Conservation (phyloP, 257 asterid genomes). For the Primulina eburnea region DNA sequence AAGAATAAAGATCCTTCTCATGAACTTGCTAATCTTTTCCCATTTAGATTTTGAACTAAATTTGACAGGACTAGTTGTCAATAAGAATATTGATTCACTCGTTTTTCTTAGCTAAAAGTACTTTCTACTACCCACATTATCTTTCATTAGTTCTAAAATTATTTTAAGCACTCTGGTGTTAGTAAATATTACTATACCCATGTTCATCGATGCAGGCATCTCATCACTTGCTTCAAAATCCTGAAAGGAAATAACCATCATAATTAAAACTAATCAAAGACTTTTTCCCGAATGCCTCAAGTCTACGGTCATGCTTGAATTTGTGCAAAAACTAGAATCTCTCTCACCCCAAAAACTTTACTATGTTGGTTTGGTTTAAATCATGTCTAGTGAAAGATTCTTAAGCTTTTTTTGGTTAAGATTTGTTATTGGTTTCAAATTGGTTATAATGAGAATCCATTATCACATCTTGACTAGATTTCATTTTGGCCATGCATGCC, state of each 20-base stretch:
- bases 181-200: background rate
- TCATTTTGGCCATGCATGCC: background rate
- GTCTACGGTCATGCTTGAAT: background rate
- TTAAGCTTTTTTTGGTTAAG: background rate
- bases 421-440: slow-evolving; percentile 9
- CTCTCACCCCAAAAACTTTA: background rate
- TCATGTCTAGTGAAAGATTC: background rate
- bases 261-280: background rate
- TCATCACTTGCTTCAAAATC: background rate
- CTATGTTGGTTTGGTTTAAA: background rate
- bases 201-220: background rate
- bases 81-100: background rate
- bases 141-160: background rate
- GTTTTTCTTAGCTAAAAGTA: background rate
- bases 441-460: background rate
- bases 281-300: background rate
- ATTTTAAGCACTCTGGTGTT: no score
- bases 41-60: no score
- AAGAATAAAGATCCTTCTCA: no score
- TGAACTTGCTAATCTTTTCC: no score
- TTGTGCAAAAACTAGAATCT: no score
- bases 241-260: background rate
- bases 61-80: no score
- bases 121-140: background rate
- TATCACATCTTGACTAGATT: background rate